Evolutionary conservation across 768 basidiomycete genomes (phyloP), one percentile per base, ranked within the genome.

Genomic region (Hericium rajendrae): DNA sequence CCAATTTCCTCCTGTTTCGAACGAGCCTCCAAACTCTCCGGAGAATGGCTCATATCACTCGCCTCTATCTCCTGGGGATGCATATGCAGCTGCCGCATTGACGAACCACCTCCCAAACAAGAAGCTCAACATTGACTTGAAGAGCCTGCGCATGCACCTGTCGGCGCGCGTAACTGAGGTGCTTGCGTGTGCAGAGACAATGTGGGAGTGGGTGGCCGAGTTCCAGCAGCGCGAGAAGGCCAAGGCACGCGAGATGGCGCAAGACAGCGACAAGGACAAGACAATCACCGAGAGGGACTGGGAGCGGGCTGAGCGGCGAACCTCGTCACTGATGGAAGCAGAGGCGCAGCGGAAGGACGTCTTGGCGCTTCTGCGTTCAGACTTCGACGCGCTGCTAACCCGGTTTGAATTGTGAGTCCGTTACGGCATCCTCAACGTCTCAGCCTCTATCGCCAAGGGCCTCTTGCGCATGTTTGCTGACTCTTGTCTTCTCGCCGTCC

Each of bases 181-280:
- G n/a, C 61, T 88, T 13, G 85, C 76, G 8, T 88, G 86, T 63
- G 75, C 82, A 0, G 88, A 89, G 68, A 74, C 81, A 32, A 89
- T 89, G 86, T 90, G 88, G 88, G 85, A 86, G 55, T 88, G 82
- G 80, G 77, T 88, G 3, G 64, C 72, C 20, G 76, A 76, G 24
- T 77, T 76, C 59, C 82, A 83, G 70, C 65, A 58, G n/a, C 51
- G 28, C 24, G 22, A 51, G 59, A 54, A n/a, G 52, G 52, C 18
- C 37, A 20, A 38, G 22, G 20, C 18, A 18, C 32, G 38, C 15
- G 52, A 53, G 52, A 38, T n/a, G 52, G 22, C 32, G 32, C 32
- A 10, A 32, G 6, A 32, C 32, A 6, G 32, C 32, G 52, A 22
- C n/a, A 15, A 18, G 28, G 40, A 38, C 22, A 40, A 40, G 39